Evolutionary conservation across 768 basidiomycete genomes (phyloP), one percentile per base, ranked within the genome.

Genomic region (Agaricus subrufescens): DNA sequence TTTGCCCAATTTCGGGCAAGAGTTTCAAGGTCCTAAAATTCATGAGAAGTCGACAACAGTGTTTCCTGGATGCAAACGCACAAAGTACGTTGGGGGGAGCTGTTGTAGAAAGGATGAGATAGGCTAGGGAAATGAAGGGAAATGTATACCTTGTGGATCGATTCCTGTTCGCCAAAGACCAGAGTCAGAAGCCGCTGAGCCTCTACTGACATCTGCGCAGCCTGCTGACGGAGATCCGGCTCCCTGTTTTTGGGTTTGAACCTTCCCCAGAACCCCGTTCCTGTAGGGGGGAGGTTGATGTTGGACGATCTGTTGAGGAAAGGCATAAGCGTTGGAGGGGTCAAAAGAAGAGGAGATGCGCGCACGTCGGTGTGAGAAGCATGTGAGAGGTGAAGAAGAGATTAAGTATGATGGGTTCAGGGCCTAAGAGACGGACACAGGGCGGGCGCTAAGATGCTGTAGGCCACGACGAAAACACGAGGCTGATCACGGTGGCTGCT

Each of bases 1-100:
- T 90, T 91, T 26, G 86, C 83, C 91, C 91, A 94, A 56, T 91
- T 89, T 65, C 87, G 78, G 10, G 90, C 91, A 46, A 87, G 78
- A 27, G 78, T 81, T 62, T 91, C 89, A 25, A 92, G 82, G 70
- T 94, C 91, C 91, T 94, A 56, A 15, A 54, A 46, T 58, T 25
- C 6, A 29, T 65, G 40, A 52, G 52, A 55, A 57, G 42, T 31
- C 19, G 57, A 48, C 43, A 30, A 12, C 38, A 56, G 50, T 27
- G 39, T 46, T 12, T 19, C 11, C 45, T 49, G 37, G 47, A 54
- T 34, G 34, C 34, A 12, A 37, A 67, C 86, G 58, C 63, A 91
- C 91, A 47, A 67, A 71, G 67, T 78, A 91, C 43, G 76, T 80
- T 59, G 76, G 77, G 9, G 91, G 91, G 19, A 94, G 79, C 88